Evolutionary conservation across 163 green algal species (phyloP), one percentile per base, ranked within the genome.

Genomic region (Scenedesmus sp.): DNA sequence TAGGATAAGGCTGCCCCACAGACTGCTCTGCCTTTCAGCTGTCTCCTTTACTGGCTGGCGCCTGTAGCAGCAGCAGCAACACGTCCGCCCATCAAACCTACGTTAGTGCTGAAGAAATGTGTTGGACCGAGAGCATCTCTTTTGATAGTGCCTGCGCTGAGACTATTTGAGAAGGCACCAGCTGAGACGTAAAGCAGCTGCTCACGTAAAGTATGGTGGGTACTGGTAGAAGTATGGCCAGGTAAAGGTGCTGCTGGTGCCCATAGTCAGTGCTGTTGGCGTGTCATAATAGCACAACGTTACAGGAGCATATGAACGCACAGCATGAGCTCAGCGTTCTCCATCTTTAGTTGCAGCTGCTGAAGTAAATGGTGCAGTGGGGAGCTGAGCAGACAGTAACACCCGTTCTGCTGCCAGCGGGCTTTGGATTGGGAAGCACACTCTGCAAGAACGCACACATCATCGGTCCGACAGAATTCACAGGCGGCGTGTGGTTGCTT

Each of bases 21-120:
- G 90, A 16, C 89, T 91, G 53, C 93, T 93, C 91, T 98, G 97
- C 90, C 97, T 98, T 30, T 97, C 93, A 83, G 95, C 89, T 22
- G 97, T 98, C 90, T 98, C 96, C 86, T 97, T 95, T 24, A 98
- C 93, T 3, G 97, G 97, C 91, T 98, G 97, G 20, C 46, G 44
- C 46, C 85, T 90, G 85, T 72, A 83, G 1, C 44, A 49, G 73
- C 35, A 44, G 15, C 33, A 82, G 33, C 73, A 82, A 0, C 18
- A 44, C 61, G n/a, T 33, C 22, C 18, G 61, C 61, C 7, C 61
- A n/a, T 73, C 22, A 33, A 20, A 73, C 13, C 61, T 33, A 22
- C 9, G 30, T 18, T 20, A 24, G 65, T 72, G 59, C 65, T 76
- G 30, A 22, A n/a, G 22, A n/a, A 20, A 6, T 16, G 7, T 15